Evolutionary conservation across 352 stramenopile species (phyloP).

Genomic region (Phytophthora melonis): DNA sequence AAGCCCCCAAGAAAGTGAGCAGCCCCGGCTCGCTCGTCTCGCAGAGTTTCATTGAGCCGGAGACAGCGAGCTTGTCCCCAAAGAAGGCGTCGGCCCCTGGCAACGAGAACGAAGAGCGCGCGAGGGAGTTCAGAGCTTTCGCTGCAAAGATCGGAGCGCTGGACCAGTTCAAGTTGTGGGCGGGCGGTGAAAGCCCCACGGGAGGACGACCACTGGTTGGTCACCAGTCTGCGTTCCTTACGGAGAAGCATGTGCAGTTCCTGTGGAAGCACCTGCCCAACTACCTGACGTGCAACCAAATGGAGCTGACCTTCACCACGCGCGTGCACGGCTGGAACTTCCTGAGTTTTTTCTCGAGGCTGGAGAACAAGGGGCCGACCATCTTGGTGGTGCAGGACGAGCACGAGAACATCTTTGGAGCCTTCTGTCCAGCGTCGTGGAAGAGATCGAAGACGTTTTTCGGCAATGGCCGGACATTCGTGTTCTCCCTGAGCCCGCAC

Average conservation of each 20-base stretch:
- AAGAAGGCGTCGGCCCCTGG: conserved; percentile 19
- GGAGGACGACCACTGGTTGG: conserved; percentile 35
- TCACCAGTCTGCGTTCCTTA: conserved; percentile 67
- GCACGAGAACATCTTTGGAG: conserved; percentile 77
- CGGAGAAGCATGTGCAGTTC: conserved; percentile 74
- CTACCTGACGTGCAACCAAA: conserved; percentile 74
- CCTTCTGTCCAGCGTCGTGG: conserved; percentile 77
- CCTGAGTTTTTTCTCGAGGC: conserved; percentile 68
- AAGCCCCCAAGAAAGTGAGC: conserved; percentile 21
- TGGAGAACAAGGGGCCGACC: conserved; percentile 72
- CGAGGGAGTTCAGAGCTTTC: conserved; percentile 52
- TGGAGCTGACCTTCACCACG: conserved; percentile 75
- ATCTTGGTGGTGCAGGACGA: conserved; percentile 77
- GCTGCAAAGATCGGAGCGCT: conserved; percentile 57
- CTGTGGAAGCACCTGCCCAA: conserved; percentile 66
- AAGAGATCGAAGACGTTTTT: conserved; percentile 61
- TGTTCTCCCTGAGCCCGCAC: conserved; percentile 70
- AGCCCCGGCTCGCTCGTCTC: conserved; percentile 28
- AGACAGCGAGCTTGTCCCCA: conserved; percentile 24
- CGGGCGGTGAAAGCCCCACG: conserved; percentile 29
- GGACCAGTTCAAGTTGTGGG: conserved; percentile 73
- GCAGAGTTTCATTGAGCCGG: conserved; percentile 47
- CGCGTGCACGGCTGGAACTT: conserved; percentile 75
- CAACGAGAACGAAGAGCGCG: conserved; percentile 34
- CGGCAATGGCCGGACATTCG: conserved; percentile 81